Evolutionary conservation across 1,284 basidiomycete genomes (phyloP), one percentile per base, ranked within the genome.

Genomic region (Sporisorium reilianum): DNA sequence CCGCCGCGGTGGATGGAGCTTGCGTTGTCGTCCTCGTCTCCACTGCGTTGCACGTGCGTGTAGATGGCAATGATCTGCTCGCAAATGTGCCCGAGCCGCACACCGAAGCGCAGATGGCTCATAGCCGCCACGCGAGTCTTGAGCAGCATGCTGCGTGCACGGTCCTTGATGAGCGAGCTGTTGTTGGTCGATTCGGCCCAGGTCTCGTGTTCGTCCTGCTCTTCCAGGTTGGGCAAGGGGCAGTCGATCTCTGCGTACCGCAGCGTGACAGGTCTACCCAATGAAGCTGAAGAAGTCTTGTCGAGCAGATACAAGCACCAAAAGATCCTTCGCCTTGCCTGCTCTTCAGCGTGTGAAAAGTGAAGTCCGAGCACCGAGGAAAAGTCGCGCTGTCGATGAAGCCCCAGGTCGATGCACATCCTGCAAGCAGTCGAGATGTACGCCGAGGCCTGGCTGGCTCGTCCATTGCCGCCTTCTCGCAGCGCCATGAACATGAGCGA

Each of bases 231-330:
- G 22, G 76, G 76, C 18, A 79, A 34, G 2, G 79, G 78, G 28
- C 76, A 78, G 55, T 80, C 79, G 40, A 75, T 74, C 72, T 80
- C 79, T n/a, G 56, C 69, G 41, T 67, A 64, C 5, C 79, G 56
- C 65, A 81, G 44, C 10, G 72, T 72, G 14, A 75, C 63, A 0
- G 79, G 77, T 52, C 78, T 50, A 34, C 78, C 79, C n/a, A 80
- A 46, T 26, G 69, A 70, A 5, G 65, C 72, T 9, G 73, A 68
- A 26, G 63, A 65, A 3, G 64, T 67, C 65, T 81, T 81, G 59
- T 81, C 79, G 23, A 81, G 57, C 36, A 76, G 49, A 44, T 71
- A 81, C 20, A 66, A 30, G 55, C 68, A 71, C 73, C 77, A 80
- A 32, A 76, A 75, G 55, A 76, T 68, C 10, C 79, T 40, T 2